Conservation (phyloP, 495 filamentous ascomycete species). For the Aspergillus baeticus region DNA sequence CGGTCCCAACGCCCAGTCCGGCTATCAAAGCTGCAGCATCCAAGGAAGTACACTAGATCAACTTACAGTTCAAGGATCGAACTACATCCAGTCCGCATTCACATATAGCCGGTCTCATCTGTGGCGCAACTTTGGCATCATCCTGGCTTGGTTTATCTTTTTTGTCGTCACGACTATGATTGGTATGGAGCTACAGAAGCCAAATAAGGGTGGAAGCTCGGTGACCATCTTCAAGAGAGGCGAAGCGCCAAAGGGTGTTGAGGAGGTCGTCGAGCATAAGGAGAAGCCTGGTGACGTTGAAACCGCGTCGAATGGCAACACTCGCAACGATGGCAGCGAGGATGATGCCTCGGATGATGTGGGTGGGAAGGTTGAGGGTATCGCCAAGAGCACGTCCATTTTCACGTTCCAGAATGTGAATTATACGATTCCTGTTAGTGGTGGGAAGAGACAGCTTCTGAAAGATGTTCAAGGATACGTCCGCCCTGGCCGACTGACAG, state of each 20-base stretch:
- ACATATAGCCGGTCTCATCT: constrained; percentile 56
- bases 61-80: constrained; percentile 49
- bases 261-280: constrained; percentile 38
- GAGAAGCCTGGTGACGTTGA: constrained; percentile 48
- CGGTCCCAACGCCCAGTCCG: constrained; percentile 53
- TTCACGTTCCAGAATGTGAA: constrained; percentile 80
- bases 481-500: constrained; percentile 68
- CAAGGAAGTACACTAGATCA: constrained; percentile 52
- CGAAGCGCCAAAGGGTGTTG: constrained; percentile 53
- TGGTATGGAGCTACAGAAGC: constrained; percentile 67
- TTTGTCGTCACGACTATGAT: constrained; percentile 57
- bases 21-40: constrained; percentile 61
- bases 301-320: constrained; percentile 32
- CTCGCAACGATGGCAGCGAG: constrained; percentile 10
- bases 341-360: constrained; percentile 23
- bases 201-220: constrained; percentile 67
- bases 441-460: constrained; percentile 57
- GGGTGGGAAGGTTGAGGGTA: constrained; percentile 32
- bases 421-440: constrained; percentile 68
- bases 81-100: constrained; percentile 52
- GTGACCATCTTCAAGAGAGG: constrained; percentile 69
- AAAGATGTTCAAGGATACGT: constrained; percentile 68
- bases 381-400: constrained; percentile 60
- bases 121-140: constrained; percentile 63
- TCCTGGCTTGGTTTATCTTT: constrained; percentile 55